Evolutionary conservation across 192 early-diverging fungal species (phyloP), one percentile per base, ranked within the genome.

Genomic region (Podochytrium sp.): DNA sequence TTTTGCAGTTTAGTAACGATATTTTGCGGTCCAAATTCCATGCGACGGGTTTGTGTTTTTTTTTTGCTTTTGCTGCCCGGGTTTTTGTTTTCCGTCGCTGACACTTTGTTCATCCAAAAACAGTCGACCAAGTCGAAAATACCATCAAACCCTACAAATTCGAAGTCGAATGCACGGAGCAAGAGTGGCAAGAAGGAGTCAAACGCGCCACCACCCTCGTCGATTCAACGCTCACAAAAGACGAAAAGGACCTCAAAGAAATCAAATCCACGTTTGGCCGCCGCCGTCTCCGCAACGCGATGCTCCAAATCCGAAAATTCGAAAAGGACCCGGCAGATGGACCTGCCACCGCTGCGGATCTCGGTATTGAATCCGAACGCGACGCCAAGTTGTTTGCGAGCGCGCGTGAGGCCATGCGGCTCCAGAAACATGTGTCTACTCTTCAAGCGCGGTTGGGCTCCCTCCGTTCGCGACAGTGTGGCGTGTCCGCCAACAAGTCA

Each of bases 141-240:
- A 97, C 95, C 1, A 96, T 99, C 80, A 99, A 99, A 80, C 97
- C 96, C 18, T 96, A 93, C 86, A 99, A 99, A 83, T 96, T 95
- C 71, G 97, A 99, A 81, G 93, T 98, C 12, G 97, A 99, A 75
- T 89, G 92, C 39, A 90, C 92, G 25, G 92, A 94, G 30, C 84
- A 88, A 59, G 97, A 99, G 79, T 99, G 97, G 97, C 79, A 81
- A 23, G 94, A 97, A 65, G 97, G 94, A 14, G 88, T 91, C 64
- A 92, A 92, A 74, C 88, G 94, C 33, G 85, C 96, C 2, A 83
- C 90, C 16, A 74, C 75, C 0, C 75, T 95, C 62, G 65, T 99
- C 2, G 92, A 96, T 67, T 90, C 85, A 43, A 92, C 96, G 73
- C 79, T 99, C n/a, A 81, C 86, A 27, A 86, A 89, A 78, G 90